A percentile compares a stretch with the other conserved stretches of the same genome.
Evolutionary conservation across 352 stramenopile species (phyloP).

Genomic region (Salisapilia sapeloensis): DNA sequence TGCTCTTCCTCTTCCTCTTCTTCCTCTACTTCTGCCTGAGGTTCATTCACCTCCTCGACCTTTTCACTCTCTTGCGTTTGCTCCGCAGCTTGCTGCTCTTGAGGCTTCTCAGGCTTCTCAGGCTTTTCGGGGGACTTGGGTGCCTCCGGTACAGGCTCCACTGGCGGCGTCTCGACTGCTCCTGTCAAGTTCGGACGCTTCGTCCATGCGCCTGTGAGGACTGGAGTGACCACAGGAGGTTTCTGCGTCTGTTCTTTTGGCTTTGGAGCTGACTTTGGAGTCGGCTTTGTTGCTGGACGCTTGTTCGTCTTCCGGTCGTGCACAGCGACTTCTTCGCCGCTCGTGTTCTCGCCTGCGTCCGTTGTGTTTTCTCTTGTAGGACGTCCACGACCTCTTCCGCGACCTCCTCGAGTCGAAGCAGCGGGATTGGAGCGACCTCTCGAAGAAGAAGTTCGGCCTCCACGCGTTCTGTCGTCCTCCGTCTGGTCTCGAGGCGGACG

Average conservation of each 20-base stretch:
- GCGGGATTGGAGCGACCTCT: no score
- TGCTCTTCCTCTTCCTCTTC: conserved; percentile 17
- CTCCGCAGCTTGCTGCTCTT: conserved; percentile 13
- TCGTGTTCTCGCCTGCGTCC: conserved; percentile 12
- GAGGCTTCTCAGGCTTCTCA: conserved; percentile 27
- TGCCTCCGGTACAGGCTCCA: conserved; percentile 4
- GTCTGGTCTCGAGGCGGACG: not conserved
- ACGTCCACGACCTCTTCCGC: conserved; percentile 7
- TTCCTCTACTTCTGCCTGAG: conserved; percentile 9
- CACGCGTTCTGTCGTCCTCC: conserved; percentile 4
- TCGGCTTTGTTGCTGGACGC: not conserved
- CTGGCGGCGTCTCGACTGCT: conserved; percentile 10
- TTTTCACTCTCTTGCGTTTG: conserved; percentile 9
- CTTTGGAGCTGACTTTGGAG: conserved; percentile 1
- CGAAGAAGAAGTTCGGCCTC: no score
- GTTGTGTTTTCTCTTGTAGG: conserved; percentile 7
- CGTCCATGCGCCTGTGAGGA: conserved; percentile 49
- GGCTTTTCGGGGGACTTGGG: conserved; percentile 10
- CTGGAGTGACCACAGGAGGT: conserved; percentile 26
- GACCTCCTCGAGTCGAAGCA: conserved; percentile 25
- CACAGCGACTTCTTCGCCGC: conserved; percentile 22
- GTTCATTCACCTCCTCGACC: conserved; percentile 8
- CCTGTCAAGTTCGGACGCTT: conserved; percentile 50
- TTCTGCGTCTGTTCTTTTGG: conserved; percentile 4
- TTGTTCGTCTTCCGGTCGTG: conserved; percentile 15